Conservation (phyloP, 768 basidiomycete species). For the Leccinum obscurum region DNA sequence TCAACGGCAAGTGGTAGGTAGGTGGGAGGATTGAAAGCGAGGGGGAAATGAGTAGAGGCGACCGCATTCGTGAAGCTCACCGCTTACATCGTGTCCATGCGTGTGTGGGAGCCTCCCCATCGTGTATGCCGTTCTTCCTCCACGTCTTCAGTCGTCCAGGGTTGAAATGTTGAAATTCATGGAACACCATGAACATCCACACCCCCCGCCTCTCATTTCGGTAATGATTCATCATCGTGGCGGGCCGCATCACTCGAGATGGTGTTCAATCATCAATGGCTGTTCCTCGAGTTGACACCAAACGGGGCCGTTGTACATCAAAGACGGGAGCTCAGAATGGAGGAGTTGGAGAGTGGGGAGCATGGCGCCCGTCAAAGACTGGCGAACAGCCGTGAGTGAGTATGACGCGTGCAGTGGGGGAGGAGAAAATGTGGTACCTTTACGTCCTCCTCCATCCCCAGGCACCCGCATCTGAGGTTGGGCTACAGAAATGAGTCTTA, state of each 20-base stretch:
- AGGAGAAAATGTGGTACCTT: neutral
- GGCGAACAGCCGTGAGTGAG: slow-evolving; percentile 52
- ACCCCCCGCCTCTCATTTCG: slow-evolving; percentile 64
- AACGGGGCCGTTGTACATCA: slow-evolving; percentile 69
- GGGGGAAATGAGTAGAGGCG: neutral
- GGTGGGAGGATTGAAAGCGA: neutral
- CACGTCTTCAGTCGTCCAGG: slow-evolving; percentile 30
- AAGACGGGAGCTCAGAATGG: slow-evolving; percentile 71
- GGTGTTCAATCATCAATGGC: slow-evolving; percentile 36
- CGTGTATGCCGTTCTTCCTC: slow-evolving; percentile 16
- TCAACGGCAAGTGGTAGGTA: neutral
- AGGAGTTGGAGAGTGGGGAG: slow-evolving; percentile 66
- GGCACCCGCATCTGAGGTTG: neutral
- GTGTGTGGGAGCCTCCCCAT: slow-evolving; percentile 14
- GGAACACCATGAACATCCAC: slow-evolving; percentile 70
- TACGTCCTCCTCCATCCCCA: neutral
- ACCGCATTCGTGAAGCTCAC: slow-evolving; percentile 10
- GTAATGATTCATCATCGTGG: slow-evolving; percentile 58
- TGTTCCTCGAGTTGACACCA: slow-evolving; percentile 58
- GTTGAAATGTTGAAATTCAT: slow-evolving; percentile 41
- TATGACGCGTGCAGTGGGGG: slow-evolving; percentile 3
- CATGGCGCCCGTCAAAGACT: slow-evolving; percentile 58
- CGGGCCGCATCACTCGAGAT: slow-evolving; percentile 49
- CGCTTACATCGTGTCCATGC: slow-evolving; percentile 3
- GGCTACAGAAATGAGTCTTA: too few relatives aligned